Percentiles rank a stretch among this genome's conserved stretches.
phyloP scores from a whole-genome alignment of 2,329 filamentous ascomycete genomes.

The Botryosphaeria dothidea region DNA sequence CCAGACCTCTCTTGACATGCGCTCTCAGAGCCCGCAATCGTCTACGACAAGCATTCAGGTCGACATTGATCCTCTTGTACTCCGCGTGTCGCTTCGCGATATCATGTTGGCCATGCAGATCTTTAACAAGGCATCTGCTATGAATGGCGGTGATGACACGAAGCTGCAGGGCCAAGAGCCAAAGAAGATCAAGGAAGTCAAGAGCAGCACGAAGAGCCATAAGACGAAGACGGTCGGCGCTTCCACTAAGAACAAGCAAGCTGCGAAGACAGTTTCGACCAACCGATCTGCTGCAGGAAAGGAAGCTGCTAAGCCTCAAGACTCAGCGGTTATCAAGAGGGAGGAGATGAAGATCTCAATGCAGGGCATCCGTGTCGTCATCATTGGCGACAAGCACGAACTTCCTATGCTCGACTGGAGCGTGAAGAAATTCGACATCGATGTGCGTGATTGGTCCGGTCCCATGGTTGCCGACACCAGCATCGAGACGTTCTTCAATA shows the following conservation, averaged over 20 bases:
- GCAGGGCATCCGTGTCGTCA: conserved; percentile 84
- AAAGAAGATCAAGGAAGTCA: conserved; percentile 56
- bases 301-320: conserved; percentile 55
- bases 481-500: conserved; percentile 92
- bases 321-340: conserved; percentile 59
- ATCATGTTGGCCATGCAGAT: conserved; percentile 94
- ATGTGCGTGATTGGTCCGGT: conserved; percentile 88
- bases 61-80: conserved; percentile 85
- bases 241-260: conserved; percentile 42
- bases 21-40: conserved; percentile 59
- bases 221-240: conserved; percentile 51
- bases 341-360: conserved; percentile 86
- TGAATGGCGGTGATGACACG: conserved; percentile 60
- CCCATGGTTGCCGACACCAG: conserved; percentile 82
- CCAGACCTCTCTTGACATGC: conserved; percentile 81
- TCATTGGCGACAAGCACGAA: conserved; percentile 96
- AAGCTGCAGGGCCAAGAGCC: conserved; percentile 54
- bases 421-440: conserved; percentile 83
- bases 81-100: conserved; percentile 88
- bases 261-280: conserved; percentile 47
- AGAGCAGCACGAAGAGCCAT: conserved; percentile 40
- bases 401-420: conserved; percentile 92
- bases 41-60: conserved; percentile 77
- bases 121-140: conserved; percentile 82
- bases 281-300: conserved; percentile 52